Percentiles rank a stretch among this genome's conserved stretches.
phyloP scores from a whole-genome alignment of 768 basidiomycete species.

The Lepiota subincarnata region DNA sequence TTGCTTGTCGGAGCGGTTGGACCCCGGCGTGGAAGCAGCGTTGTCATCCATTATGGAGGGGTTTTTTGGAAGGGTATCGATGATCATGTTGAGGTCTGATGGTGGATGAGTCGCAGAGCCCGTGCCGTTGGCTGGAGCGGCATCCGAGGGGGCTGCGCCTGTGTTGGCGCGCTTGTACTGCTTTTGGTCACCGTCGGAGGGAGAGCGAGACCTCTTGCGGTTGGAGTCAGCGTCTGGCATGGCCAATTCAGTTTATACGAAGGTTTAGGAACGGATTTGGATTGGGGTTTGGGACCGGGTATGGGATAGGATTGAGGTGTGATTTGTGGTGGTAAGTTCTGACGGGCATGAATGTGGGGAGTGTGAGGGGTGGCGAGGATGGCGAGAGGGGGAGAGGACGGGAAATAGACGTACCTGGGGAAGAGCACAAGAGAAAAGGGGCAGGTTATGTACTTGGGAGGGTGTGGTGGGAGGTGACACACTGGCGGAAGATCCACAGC shows the following conservation, averaged over 20 bases:
- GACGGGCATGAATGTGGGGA: slow-evolving; percentile 49
- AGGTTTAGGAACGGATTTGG: slow-evolving; percentile 26
- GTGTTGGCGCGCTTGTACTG: slow-evolving; percentile 82
- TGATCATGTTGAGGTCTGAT: slow-evolving; percentile 65
- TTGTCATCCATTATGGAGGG: slow-evolving; percentile 47
- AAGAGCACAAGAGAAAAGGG: slow-evolving; percentile 6
- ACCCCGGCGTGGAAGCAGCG: slow-evolving; percentile 45
- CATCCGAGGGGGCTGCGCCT: slow-evolving; percentile 65
- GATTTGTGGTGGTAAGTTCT: slow-evolving; percentile 36
- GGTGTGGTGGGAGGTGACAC: slow-evolving; percentile 14
- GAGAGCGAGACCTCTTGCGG: slow-evolving; percentile 85
- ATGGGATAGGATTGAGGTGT: slow-evolving; percentile 29
- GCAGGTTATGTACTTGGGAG: neutral
- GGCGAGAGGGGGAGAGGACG: slow-evolving; percentile 30
- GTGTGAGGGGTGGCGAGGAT: slow-evolving; percentile 58
- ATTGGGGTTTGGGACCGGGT: slow-evolving; percentile 37
- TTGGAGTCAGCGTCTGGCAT: slow-evolving; percentile 85
- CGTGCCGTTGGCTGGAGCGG: slow-evolving; percentile 48
- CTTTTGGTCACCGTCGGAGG: slow-evolving; percentile 79
- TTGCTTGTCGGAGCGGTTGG: slow-evolving; percentile 36
- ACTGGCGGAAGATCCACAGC: slow-evolving; percentile 8
- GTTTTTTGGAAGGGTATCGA: slow-evolving; percentile 40
- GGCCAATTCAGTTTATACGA: slow-evolving; percentile 52
- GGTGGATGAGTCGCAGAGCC: slow-evolving; percentile 38
- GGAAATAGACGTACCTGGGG: slow-evolving; percentile 26